Conservation (phyloP, 1,139 yeast genomes). For the Trichomonascaceae sp. region DNA sequence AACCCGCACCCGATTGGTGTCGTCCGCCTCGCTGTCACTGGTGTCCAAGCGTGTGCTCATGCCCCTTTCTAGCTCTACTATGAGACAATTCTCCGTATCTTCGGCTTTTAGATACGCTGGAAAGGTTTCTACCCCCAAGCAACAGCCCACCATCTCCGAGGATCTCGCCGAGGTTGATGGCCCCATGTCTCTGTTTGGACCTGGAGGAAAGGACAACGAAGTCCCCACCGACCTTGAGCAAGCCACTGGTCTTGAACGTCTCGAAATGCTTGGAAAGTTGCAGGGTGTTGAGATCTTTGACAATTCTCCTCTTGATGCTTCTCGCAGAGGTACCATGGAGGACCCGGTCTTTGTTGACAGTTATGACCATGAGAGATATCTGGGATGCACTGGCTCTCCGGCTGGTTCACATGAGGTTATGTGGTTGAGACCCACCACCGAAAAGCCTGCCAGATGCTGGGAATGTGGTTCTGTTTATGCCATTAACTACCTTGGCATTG, state of each 20-base stretch:
- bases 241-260: constrained; percentile 97
- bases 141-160: constrained; percentile 11
- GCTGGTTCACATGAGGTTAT: constrained; percentile 81
- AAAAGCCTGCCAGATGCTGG: constrained; percentile 90
- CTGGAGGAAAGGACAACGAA: constrained; percentile 72
- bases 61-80: too few species aligned
- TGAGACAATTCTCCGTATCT: too few species aligned
- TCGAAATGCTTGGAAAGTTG: constrained; percentile 84
- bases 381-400: constrained; percentile 95
- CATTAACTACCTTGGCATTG: constrained; percentile 78
- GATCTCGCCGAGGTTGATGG: constrained; percentile 69
- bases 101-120: constrained; percentile 1
- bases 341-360: constrained; percentile 87
- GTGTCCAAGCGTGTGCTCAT: too few species aligned
- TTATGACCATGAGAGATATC: constrained; percentile 85
- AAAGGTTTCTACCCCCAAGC: constrained; percentile 2
- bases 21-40: too few species aligned
- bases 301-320: constrained; percentile 72
- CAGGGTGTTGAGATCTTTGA: constrained; percentile 96
- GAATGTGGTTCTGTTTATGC: constrained; percentile 96
- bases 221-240: constrained; percentile 92
- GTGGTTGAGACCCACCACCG: constrained; percentile 89
- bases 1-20: too few species aligned
- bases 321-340: constrained; percentile 76
- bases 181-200: constrained; percentile 71